phyloP scores from a whole-genome alignment of 345 rosid species.

The Salix purpurea region DNA sequence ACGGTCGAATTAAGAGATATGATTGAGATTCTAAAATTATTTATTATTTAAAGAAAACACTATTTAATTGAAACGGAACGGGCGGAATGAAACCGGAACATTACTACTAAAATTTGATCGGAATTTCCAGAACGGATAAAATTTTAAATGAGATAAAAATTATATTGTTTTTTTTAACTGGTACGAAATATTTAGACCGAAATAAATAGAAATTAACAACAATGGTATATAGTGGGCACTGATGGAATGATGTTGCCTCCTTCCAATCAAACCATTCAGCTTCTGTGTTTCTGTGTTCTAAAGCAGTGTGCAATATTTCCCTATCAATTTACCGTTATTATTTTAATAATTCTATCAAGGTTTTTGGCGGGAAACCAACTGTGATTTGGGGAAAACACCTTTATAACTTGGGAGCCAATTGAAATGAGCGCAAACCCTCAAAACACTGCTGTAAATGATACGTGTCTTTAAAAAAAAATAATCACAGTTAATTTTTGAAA shows the following conservation, averaged over 20 bases:
- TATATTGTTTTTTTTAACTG: too few relatives aligned
- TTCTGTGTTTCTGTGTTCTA: neutral
- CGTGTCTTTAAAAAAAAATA: neutral
- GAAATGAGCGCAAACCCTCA: neutral
- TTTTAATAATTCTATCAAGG: neutral
- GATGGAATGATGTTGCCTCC: neutral
- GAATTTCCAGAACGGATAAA: rapidly evolving
- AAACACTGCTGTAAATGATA: neutral
- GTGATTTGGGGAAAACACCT: neutral
- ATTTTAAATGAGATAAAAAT: too few relatives aligned
- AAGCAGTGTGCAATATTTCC: neutral
- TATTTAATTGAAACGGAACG: too few relatives aligned
- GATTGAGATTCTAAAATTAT: too few relatives aligned
- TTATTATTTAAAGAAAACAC: too few relatives aligned
- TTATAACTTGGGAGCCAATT: neutral
- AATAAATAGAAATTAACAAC: too few relatives aligned
- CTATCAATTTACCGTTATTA: neutral
- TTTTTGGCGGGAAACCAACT: constrained; percentile 10
- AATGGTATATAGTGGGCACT: neutral
- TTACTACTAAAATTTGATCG: too few relatives aligned
- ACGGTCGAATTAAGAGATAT: too few relatives aligned
- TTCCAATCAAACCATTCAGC: neutral
- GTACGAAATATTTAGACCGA: too few relatives aligned
- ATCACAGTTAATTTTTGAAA: neutral
- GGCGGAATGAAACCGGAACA: too few relatives aligned